Conservation (phyloP, 306 rosid genomes). For the Quercus berberidifolia region DNA sequence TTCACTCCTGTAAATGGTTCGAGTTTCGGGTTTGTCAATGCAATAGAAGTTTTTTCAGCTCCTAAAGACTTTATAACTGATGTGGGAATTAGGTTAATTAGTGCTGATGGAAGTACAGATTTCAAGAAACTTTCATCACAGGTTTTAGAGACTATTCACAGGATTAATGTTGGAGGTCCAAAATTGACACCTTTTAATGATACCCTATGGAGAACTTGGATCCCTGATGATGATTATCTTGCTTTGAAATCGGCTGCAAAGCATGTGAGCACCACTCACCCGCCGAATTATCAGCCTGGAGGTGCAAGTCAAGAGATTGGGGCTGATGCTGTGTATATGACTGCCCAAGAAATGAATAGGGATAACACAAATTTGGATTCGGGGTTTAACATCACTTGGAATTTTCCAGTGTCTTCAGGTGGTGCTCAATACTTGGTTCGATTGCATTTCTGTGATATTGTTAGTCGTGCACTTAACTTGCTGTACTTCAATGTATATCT, state of each 20-base stretch:
- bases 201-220: conserved; percentile 93
- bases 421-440: conserved; percentile 57
- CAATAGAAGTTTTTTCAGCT: conserved; percentile 74
- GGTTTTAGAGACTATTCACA: conserved; percentile 69
- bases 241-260: conserved; percentile 66
- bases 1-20: conserved; percentile 45
- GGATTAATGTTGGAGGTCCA: conserved; percentile 84
- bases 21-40: conserved; percentile 73
- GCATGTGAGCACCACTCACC: conserved; percentile 43
- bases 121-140: conserved; percentile 54
- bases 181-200: conserved; percentile 85
- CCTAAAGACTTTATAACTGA: conserved; percentile 72
- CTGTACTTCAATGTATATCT: conserved; percentile 82
- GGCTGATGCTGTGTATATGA: conserved; percentile 84
- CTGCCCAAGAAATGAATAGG: conserved; percentile 83
- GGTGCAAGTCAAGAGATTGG: conserved; percentile 70
- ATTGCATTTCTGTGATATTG: conserved; percentile 90
- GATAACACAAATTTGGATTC: conserved; percentile 40
- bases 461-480: conserved; percentile 58
- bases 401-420: conserved; percentile 49
- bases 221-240: conserved; percentile 76
- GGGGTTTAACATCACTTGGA: conserved; percentile 80
- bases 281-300: conserved; percentile 68
- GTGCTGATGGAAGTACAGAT: conserved; percentile 41
- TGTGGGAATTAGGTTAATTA: conserved; percentile 58